Base-by-base conservation (phyloP, 192 early-diverging fungal species). In the Rhizophagus prolifer region DNA sequence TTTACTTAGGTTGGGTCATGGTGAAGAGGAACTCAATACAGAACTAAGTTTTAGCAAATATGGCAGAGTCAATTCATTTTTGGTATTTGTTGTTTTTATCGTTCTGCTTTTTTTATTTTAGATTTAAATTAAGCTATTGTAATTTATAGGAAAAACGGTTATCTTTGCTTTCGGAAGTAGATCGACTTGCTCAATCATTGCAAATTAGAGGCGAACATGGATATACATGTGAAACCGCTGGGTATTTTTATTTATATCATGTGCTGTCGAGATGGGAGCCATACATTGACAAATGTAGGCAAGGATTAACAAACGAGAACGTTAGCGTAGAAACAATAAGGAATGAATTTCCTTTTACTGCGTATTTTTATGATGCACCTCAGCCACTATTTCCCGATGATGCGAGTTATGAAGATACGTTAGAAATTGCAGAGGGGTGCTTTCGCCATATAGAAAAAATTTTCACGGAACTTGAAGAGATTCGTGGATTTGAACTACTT, bases 401-500 rank as follows among this genome's bases (percentile, higher is more conserved):
- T 7, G 74, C 81, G 23, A 68, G 86, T 1, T 75, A 84, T n/a
- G 85, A 86, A 1, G 85, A 91, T 1, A 80, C 85, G n/a, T 31
- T 87, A 1, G 89, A 90, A 34, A 86, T 89, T 13, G 93, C 88
- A 2, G 79, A 86, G 26, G 95, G 93, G n/a, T 96, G 95, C 64
- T 97, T 88, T 81, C 84, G 90, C 4, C 93, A 96, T 76, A 84
- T 98, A 41, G 79, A 87, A 73, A 83, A 84, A 47, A 86, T 97
- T 9, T 99, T 98, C 85, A 89, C 87, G 19, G 92, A 98, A 80
- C 82, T 98, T 23, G 92, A 95, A 47, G 95, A 96, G 58, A 90
- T 99, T 34, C 91, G 95, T 72, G 92, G 97, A 3, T 98, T 99
- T 80, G 98, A 99, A 83, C 83, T 99, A 44, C 82, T 99, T 68